A percentile compares a stretch with the other conserved stretches of the same genome.
phyloP scores from a whole-genome alignment of 1,139 yeast genomes.

The Taphrina pruni region DNA sequence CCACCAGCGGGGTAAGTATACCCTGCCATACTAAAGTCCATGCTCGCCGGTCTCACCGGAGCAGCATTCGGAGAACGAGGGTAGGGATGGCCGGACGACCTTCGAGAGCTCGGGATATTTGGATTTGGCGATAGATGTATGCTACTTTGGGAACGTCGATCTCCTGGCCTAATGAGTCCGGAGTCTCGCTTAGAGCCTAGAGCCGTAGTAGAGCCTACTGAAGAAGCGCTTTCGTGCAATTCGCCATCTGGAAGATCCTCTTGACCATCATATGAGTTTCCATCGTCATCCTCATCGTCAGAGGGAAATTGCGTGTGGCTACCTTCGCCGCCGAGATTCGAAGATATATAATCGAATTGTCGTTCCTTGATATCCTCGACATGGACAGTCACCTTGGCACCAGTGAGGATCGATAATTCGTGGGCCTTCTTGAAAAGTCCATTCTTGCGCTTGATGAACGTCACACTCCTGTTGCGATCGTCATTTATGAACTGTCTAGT shows the following conservation, averaged over 20 bases:
- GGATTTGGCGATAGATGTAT: conserved; percentile 31
- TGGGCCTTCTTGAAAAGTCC: conserved; percentile 96
- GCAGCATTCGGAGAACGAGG: conserved; percentile 36
- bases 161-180: conserved; percentile 17
- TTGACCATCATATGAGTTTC: conserved; percentile 8
- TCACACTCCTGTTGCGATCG: conserved; percentile 77
- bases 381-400: conserved; percentile 88
- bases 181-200: conserved; percentile 21
- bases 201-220: conserved; percentile 22
- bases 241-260: conserved; percentile 16
- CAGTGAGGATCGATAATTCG: conserved; percentile 88
- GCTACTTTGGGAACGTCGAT: conserved; percentile 35
- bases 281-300: conserved; percentile 40
- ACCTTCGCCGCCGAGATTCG: conserved; percentile 27
- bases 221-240: conserved; percentile 27
- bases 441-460: conserved; percentile 92
- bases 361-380: conserved; percentile 52
- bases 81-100: conserved; percentile 31
- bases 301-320: conserved; percentile 14
- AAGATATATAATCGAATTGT: conserved; percentile 30
- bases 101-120: conserved; percentile 9
- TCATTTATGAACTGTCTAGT: conserved; percentile 60
- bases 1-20: conserved; percentile 24
- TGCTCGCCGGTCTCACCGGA: conserved; percentile 29
- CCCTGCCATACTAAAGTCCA: conserved; percentile 24